phyloP scores from a whole-genome alignment of 2,329 filamentous ascomycete species.

The Aspergillus intermedius region DNA sequence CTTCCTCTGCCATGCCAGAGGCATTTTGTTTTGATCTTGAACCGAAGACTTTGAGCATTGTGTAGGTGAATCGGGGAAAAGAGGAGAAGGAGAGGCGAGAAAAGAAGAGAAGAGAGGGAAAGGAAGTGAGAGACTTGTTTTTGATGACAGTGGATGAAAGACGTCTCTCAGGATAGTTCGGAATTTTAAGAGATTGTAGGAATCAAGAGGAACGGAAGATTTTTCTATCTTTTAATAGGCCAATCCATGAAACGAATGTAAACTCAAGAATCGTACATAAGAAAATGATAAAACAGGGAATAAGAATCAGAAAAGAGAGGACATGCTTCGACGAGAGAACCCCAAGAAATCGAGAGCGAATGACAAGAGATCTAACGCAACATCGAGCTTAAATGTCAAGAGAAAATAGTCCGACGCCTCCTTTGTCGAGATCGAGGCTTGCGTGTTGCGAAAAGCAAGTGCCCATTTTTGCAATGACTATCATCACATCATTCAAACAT shows the following conservation, averaged over 20 bases:
- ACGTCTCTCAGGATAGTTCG: not conserved
- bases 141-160: not conserved
- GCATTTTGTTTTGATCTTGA: not conserved
- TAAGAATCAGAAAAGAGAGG: not conserved
- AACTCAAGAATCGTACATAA: not conserved
- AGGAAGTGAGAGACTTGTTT: not conserved
- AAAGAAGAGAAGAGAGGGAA: not conserved
- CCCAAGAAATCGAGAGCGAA: not conserved
- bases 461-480: constrained; percentile 6
- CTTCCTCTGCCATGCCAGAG: constrained; percentile 5
- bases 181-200: not conserved
- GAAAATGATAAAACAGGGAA: not conserved
- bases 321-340: not conserved
- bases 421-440: constrained; percentile 3
- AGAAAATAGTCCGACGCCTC: not conserved
- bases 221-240: not conserved
- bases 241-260: not conserved
- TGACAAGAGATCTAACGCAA: not conserved
- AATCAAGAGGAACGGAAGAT: not conserved
- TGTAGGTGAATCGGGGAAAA: not conserved
- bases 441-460: constrained; percentile 6
- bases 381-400: constrained; percentile 1
- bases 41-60: constrained; percentile 4
- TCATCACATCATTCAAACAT: constrained; percentile 9
- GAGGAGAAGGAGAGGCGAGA: not conserved